A percentile compares a stretch with the other conserved stretches of the same genome.
Evolutionary conservation across 2,329 filamentous ascomycete genomes (phyloP).

Genomic region (Dryadomyces sulphureus): DNA sequence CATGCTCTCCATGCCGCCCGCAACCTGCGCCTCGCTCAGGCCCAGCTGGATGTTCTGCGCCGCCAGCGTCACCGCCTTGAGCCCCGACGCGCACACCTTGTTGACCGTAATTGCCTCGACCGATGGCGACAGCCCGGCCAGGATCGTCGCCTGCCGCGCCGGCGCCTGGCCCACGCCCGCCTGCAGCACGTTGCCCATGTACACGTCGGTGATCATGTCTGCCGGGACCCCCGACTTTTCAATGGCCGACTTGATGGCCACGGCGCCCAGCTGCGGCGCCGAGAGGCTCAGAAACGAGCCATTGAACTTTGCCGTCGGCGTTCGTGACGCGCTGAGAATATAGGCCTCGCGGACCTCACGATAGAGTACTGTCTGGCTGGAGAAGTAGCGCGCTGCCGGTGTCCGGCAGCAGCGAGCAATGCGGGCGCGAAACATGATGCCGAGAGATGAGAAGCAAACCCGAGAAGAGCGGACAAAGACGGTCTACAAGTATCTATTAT

Average conservation of each 20-base stretch:
- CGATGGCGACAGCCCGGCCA: constrained; percentile 67
- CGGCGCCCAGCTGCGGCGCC: constrained; percentile 76
- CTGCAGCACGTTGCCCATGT: constrained; percentile 93
- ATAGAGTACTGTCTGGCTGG: constrained; percentile 16
- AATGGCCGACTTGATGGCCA: constrained; percentile 82
- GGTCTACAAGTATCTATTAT: neutral
- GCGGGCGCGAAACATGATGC: constrained; percentile 6
- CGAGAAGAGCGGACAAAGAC: neutral
- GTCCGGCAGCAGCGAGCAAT: constrained; percentile 17
- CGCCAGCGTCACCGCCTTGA: constrained; percentile 82
- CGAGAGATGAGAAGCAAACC: constrained; percentile 5
- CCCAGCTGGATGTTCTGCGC: constrained; percentile 93
- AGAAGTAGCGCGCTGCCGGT: constrained; percentile 27
- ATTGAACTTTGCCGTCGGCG: constrained; percentile 93
- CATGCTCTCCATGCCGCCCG: constrained; percentile 98
- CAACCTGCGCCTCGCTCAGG: constrained; percentile 73
- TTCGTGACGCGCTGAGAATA: constrained; percentile 79
- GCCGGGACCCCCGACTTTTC: constrained; percentile 72
- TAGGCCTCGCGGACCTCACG: constrained; percentile 75
- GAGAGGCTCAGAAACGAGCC: constrained; percentile 72
- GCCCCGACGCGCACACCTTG: constrained; percentile 91
- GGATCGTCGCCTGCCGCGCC: constrained; percentile 78
- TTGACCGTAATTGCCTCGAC: constrained; percentile 90
- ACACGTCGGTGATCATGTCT: constrained; percentile 76
- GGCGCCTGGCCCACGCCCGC: constrained; percentile 77